Evolutionary conservation across 495 filamentous ascomycete genomes (phyloP), one percentile per base, ranked within the genome.

Genomic region (Xylaria castorea): DNA sequence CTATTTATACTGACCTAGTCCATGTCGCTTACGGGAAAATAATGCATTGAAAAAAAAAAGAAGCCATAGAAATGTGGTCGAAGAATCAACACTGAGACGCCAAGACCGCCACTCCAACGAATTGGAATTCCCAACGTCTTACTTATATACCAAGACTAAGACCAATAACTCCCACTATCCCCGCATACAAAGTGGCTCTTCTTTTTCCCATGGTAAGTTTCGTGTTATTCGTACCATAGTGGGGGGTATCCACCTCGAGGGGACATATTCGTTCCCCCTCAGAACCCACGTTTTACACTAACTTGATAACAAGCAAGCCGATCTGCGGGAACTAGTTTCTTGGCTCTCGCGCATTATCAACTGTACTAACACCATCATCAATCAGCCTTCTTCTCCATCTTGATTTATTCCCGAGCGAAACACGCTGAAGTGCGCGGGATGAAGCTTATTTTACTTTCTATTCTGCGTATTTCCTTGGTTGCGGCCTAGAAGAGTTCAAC

Each of bases 231-330:
- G 57, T 66, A 42, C 68, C 62, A 50, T 53, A 40, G 70, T 63
- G 14, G 79, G 80, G n/a, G n/a, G 76, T 73, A 9, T 77, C 75
- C 34, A 74, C 68, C 4, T 72, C 75, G 8, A 81, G 72, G 73
- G n/a, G 70, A 36, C 80, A 82, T 36, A 81, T 75, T 44, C 76
- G 62, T 48, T 78, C 78, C 81, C 79, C 82, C 18, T 72, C 38
- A 42, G 32, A 81, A 67, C 2, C 76, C 73, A 25, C 76, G 70
- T 42, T 77, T 7, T 51, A 51, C 48, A 25, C 72, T 2, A 80
- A 53, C 32, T 76, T 75, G 36, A 78, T 67, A 25, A 79, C 61
- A 18, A 76, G 73, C 36, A 76, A n/a, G 73, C 48, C 70, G 64
- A 53, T 61, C 73, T 30, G 55, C 55, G 16, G 75, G 75, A 38